Base-by-base conservation (phyloP, 2,329 filamentous ascomycete species). In the Epichloe baconii region DNA sequence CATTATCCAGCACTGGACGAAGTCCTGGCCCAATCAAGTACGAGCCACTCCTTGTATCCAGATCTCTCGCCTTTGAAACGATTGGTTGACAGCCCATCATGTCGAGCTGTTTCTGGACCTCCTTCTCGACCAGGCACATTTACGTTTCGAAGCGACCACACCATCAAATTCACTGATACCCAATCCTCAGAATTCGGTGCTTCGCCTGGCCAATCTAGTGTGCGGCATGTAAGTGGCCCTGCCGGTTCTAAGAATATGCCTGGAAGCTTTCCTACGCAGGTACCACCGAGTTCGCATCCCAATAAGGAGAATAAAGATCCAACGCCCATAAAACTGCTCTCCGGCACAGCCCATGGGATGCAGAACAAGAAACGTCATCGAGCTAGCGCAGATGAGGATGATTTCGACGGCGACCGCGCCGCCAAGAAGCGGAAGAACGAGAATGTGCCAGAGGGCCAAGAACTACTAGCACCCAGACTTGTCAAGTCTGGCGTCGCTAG, bases 71-170 rank as follows among this genome's bases (percentile, higher is more conserved):
- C 66, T 3, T 65, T 69, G 51, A 64, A 64, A 36, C 63, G 62
- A 12, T 58, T 70, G 10, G 58, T 66, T 10, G 56, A 58, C 12
- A 50, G 57, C 26, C 58, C 59, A 11, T 52, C 55, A 2, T 58
- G 61, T 26, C 51, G 60, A 55, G 48, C 55, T 57, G 53, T 62
- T 57, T 51, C 55, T 38, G 43, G 57, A 10, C 62, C 66, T 10
- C 61, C 71, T 0, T 71, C 76, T 2, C 68, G 72, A 5, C 74
- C 80, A 3, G 75, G 79, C 17, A 77, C 74, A 1, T 85, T 84
- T 57, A 81, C 78, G 0, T 85, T 85, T 68, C 78, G 80, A 44
- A 81, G 75, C 57, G 80, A 83, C 54, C 78, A 81, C 57, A 83
- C 79, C 2, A 83, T 84, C 58, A 68, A 71, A 52, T 82, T 84